Conservation (phyloP, 2,329 filamentous ascomycete genomes). For the Monilinia vaccinii-corymbosi region DNA sequence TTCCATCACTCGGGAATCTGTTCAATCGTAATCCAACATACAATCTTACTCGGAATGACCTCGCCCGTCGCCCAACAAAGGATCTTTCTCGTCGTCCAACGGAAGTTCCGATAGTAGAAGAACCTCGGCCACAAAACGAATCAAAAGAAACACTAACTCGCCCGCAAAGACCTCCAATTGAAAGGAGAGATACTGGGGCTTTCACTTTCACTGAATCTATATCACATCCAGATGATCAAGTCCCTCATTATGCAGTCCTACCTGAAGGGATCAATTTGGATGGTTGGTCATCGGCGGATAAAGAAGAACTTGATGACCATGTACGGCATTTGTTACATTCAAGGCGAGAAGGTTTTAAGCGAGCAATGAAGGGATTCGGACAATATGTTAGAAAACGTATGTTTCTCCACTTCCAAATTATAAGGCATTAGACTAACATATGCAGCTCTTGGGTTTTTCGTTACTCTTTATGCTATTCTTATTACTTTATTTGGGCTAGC, state of each 20-base stretch:
- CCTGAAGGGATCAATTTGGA: conserved; percentile 64
- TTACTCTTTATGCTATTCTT: conserved; percentile 73
- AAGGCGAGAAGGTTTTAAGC: conserved; percentile 68
- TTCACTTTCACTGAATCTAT: conserved; percentile 47
- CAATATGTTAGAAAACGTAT: conserved; percentile 66
- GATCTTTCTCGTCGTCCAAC: conserved; percentile 1
- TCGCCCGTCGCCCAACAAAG: conserved; percentile 32
- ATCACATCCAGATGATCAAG: conserved; percentile 54
- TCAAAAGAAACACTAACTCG: not conserved
- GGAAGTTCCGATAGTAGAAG: conserved; percentile 8
- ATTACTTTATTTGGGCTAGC: conserved; percentile 79
- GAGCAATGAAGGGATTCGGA: conserved; percentile 68
- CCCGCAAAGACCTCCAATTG: conserved; percentile 1
- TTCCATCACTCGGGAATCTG: conserved; percentile 68
- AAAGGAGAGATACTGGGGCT: conserved; percentile 18
- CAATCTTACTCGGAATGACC: conserved; percentile 42
- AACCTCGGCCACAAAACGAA: conserved; percentile 10
- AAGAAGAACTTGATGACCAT: conserved; percentile 69
- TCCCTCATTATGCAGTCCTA: conserved; percentile 61
- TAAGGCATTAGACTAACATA: conserved; percentile 12
- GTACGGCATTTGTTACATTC: conserved; percentile 85
- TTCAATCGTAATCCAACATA: conserved; percentile 75
- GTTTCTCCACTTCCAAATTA: conserved; percentile 24
- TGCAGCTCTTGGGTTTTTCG: conserved; percentile 65
- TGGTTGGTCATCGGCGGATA: conserved; percentile 67